Evolutionary conservation across 2,329 filamentous ascomycete species (phyloP).

Genomic region (Albophoma yamanashiensis): DNA sequence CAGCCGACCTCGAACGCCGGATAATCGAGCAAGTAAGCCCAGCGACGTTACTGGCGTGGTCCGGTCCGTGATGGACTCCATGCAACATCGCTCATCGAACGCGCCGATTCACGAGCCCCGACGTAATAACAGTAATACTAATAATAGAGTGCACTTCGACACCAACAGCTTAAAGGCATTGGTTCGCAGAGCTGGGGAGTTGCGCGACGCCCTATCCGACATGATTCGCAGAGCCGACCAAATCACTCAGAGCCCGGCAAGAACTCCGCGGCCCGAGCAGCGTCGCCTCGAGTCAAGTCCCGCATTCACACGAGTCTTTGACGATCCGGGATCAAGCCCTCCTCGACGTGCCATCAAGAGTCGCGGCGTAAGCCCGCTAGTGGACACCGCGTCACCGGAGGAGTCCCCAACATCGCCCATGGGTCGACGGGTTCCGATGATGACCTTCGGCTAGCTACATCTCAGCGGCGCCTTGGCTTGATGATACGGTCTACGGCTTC

Average conservation of each 20-base stretch:
- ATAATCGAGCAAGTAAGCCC: constrained; percentile 20
- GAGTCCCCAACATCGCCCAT: constrained; percentile 40
- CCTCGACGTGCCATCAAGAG: constrained; percentile 39
- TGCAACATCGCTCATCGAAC: constrained; percentile 35
- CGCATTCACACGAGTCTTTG: constrained; percentile 58
- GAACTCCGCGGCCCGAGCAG: constrained; percentile 34
- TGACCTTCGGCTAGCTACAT: constrained; percentile 43
- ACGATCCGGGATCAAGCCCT: constrained; percentile 47
- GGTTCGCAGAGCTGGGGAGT: constrained; percentile 49
- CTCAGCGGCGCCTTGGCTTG: neutral
- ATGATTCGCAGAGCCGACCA: constrained; percentile 48
- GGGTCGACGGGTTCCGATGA: constrained; percentile 48
- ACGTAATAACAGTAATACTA: constrained; percentile 27
- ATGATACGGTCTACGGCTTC: neutral
- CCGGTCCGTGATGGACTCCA: constrained; percentile 52
- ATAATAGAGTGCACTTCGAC: constrained; percentile 51
- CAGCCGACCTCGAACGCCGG: constrained; percentile 30
- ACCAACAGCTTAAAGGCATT: constrained; percentile 58
- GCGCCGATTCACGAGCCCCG: constrained; percentile 23
- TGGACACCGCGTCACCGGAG: constrained; percentile 38
- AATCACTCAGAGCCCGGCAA: constrained; percentile 43
- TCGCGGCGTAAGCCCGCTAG: constrained; percentile 42
- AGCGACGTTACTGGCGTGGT: constrained; percentile 39
- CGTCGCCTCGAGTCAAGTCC: constrained; percentile 46
- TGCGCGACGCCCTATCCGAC: constrained; percentile 50